Evolutionary conservation across 2,329 filamentous ascomycete species (phyloP).

Genomic region (Colletotrichum kahawae): DNA sequence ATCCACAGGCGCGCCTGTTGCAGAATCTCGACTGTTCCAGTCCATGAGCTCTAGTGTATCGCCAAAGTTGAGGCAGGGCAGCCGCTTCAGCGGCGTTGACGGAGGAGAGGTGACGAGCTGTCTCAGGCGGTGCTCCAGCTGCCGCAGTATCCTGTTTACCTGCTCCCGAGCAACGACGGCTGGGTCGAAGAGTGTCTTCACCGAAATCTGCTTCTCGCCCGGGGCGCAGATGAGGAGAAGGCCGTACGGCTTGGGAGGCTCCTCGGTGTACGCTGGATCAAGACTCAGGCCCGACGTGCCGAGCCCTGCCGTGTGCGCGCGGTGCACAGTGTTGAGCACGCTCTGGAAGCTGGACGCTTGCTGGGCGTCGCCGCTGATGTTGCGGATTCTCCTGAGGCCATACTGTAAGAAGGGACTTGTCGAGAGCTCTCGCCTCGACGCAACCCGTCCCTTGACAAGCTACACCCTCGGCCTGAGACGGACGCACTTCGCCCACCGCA

Average conservation of each 20-base stretch:
- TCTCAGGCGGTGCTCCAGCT: not conserved
- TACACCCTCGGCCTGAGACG: not conserved
- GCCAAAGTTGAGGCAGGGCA: not conserved
- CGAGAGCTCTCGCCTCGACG: not conserved
- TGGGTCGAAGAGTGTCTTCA: not conserved
- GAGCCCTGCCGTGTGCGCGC: not conserved
- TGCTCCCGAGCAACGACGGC: not conserved
- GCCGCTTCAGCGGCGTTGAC: not conserved
- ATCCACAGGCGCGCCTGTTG: not conserved
- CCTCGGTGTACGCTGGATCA: not conserved
- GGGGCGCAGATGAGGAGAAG: not conserved
- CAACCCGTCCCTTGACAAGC: not conserved
- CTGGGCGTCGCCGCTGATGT: not conserved
- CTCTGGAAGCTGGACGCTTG: not conserved
- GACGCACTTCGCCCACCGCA: not conserved
- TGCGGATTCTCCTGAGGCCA: not conserved
- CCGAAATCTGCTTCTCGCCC: not conserved
- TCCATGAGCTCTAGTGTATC: not conserved
- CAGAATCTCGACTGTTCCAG: not conserved
- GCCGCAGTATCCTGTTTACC: not conserved
- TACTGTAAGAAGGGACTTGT: not conserved
- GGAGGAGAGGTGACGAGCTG: not conserved
- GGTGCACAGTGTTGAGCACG: not conserved
- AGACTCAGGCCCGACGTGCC: not conserved
- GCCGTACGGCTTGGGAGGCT: not conserved